phyloP scores from a whole-genome alignment of 345 rosid species.

The Noccaea bulbosa region DNA sequence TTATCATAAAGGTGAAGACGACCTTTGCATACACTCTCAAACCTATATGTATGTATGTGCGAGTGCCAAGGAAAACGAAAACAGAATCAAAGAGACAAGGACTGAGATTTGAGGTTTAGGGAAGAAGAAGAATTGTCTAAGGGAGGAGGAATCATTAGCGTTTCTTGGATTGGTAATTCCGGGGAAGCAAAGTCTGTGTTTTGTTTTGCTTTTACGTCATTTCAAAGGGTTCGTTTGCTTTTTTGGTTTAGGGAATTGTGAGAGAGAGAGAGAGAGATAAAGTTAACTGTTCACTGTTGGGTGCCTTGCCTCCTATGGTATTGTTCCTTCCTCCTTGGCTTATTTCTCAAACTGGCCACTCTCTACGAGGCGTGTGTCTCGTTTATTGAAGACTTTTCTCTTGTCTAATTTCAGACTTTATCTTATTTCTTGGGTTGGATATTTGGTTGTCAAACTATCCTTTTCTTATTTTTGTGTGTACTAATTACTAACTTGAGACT shows the following conservation, averaged over 20 bases:
- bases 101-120: constrained; percentile 34
- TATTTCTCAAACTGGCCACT: neutral
- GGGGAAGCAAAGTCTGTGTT: constrained; percentile 41
- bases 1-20: neutral
- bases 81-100: constrained; percentile 34
- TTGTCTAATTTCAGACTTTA: constrained; percentile 22
- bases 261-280: constrained; percentile 7
- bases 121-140: constrained; percentile 27
- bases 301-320: neutral
- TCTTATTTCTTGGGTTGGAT: neutral
- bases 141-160: constrained; percentile 37
- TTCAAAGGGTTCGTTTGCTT: constrained; percentile 34
- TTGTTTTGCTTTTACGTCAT: constrained; percentile 44
- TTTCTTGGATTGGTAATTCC: constrained; percentile 33
- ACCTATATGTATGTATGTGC: constrained; percentile 10
- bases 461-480: no score
- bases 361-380: constrained; percentile 36
- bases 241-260: constrained; percentile 16
- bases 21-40: constrained; percentile 8
- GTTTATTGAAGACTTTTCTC: constrained; percentile 33
- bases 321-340: constrained; percentile 12
- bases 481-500: neutral
- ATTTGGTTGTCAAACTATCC: no score
- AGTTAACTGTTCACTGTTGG: no score
- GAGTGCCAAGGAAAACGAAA: constrained; percentile 9